Evolutionary conservation across 192 early-diverging fungal genomes (phyloP).

Genomic region (Coemansia sp.): DNA sequence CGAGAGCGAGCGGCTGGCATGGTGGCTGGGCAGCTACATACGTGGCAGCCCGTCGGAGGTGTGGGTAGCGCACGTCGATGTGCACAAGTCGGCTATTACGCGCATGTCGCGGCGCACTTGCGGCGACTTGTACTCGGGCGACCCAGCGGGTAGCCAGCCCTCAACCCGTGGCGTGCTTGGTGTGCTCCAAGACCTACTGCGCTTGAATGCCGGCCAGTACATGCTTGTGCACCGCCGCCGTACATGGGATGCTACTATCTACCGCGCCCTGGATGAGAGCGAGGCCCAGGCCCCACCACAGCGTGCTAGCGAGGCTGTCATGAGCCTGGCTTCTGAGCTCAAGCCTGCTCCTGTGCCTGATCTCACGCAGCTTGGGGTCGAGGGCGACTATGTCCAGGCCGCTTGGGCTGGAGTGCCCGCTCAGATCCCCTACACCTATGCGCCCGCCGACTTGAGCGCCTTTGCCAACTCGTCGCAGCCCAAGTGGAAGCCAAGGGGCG

Average conservation of each 20-base stretch:
- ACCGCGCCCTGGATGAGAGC: conserved; percentile 26
- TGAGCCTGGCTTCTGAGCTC: conserved; percentile 35
- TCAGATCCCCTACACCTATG: conserved; percentile 42
- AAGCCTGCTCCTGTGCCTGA: not conserved
- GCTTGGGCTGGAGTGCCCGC: conserved; percentile 33
- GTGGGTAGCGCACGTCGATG: conserved; percentile 38
- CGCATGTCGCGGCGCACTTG: conserved; percentile 12
- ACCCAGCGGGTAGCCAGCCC: conserved; percentile 16
- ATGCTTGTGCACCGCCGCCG: conserved; percentile 41
- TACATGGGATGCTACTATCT: conserved; percentile 49
- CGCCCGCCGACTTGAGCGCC: conserved; percentile 26
- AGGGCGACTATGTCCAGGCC: conserved; percentile 37
- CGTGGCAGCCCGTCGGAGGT: conserved; percentile 48
- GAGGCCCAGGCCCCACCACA: conserved; percentile 6
- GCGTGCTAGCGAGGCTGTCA: conserved; percentile 12
- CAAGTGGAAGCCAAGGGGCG: conserved; percentile 8
- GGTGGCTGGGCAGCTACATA: conserved; percentile 44
- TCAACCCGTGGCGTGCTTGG: conserved; percentile 32
- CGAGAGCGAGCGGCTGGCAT: conserved; percentile 42
- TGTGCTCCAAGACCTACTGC: conserved; percentile 23
- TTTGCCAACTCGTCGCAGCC: not conserved
- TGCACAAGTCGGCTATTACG: not conserved
- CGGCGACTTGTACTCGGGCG: conserved; percentile 18
- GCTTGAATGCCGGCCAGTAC: conserved; percentile 22
- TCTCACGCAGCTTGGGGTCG: conserved; percentile 16